These are phyloP conservation scores for Yamadazyma sp. DNA, from an alignment of 805 yeast species.

Conservation along the genomic window DNA sequence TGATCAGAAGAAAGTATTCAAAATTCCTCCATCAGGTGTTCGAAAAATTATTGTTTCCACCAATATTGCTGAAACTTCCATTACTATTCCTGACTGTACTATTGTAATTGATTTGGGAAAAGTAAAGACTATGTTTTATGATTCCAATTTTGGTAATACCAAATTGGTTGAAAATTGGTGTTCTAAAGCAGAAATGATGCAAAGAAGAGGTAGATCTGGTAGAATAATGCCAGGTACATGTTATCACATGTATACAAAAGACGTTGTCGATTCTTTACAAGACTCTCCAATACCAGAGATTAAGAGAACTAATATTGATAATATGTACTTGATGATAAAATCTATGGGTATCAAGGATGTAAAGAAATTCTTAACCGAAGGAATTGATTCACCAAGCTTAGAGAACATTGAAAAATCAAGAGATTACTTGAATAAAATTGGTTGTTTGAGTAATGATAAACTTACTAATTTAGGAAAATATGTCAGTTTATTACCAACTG, in stretches of 20 bases:
- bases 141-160: slow-evolving; percentile 63
- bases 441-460: slow-evolving; percentile 53
- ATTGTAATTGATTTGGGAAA: slow-evolving; percentile 88
- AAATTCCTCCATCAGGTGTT: slow-evolving; percentile 44
- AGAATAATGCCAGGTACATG: slow-evolving; percentile 84
- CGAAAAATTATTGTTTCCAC: slow-evolving; percentile 88
- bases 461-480: slow-evolving; percentile 79
- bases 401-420: slow-evolving; percentile 51
- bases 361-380: slow-evolving; percentile 61
- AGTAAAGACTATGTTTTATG: slow-evolving; percentile 74
- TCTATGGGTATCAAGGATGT: slow-evolving; percentile 84
- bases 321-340: slow-evolving; percentile 77
- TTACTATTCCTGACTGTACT: slow-evolving; percentile 92
- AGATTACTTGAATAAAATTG: slow-evolving; percentile 58
- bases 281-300: slow-evolving; percentile 87
- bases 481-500: slow-evolving; percentile 80
- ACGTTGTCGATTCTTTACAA: slow-evolving; percentile 54
- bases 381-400: slow-evolving; percentile 76
- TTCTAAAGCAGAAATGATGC: slow-evolving; percentile 84
- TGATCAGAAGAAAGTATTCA: slow-evolving; percentile 80
- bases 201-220: slow-evolving; percentile 98
- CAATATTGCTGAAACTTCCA: slow-evolving; percentile 95
- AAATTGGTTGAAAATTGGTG: slow-evolving; percentile 79
- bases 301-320: slow-evolving; percentile 77
- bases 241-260: slow-evolving; percentile 71